These are phyloP conservation scores for Myxozyma monticola DNA, from an alignment of 805 yeast species.

Conservation along the genomic window DNA sequence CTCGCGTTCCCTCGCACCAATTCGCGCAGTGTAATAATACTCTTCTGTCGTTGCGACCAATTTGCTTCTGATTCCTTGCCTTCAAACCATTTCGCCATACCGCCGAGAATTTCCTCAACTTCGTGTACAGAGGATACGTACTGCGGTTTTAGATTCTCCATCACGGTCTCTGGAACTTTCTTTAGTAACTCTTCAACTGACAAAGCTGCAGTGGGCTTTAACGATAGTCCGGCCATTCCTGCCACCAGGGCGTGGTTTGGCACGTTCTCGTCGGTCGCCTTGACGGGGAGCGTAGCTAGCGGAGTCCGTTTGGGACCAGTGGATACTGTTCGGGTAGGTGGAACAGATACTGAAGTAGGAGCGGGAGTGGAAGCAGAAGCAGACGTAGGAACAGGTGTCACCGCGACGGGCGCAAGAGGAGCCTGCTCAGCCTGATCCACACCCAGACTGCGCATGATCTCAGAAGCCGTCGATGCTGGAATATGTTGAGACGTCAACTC, in stretches of 20 bases:
- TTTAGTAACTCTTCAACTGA: constrained; percentile 26
- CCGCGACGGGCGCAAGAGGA: no score
- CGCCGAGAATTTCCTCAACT: constrained; percentile 38
- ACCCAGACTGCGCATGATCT: constrained; percentile 3
- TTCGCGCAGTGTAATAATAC: constrained; percentile 56
- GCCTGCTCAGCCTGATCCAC: no score
- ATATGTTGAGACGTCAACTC: constrained; percentile 13
- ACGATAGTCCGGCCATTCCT: no score
- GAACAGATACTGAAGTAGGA: no score
- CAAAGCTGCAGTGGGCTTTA: no score
- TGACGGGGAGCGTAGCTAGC: constrained; percentile 8
- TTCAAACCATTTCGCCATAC: constrained; percentile 47
- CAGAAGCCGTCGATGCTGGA: not conserved
- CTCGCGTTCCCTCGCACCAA: constrained; percentile 60
- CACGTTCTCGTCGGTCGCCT: constrained; percentile 18
- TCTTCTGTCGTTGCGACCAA: constrained; percentile 74
- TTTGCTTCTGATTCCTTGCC: constrained; percentile 85
- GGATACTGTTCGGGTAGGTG: no score
- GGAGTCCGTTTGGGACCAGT: constrained; percentile 21
- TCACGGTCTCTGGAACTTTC: constrained; percentile 37
- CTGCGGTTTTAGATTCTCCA: constrained; percentile 45
- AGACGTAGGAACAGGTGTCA: no score
- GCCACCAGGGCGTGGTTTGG: no score
- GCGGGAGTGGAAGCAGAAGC: no score
- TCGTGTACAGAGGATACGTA: constrained; percentile 37